Percentiles rank a stretch among this genome's conserved stretches.
Evolutionary conservation across 202 grass and related monocot species (phyloP).

Genomic region (Brachypodium distachyon): DNA sequence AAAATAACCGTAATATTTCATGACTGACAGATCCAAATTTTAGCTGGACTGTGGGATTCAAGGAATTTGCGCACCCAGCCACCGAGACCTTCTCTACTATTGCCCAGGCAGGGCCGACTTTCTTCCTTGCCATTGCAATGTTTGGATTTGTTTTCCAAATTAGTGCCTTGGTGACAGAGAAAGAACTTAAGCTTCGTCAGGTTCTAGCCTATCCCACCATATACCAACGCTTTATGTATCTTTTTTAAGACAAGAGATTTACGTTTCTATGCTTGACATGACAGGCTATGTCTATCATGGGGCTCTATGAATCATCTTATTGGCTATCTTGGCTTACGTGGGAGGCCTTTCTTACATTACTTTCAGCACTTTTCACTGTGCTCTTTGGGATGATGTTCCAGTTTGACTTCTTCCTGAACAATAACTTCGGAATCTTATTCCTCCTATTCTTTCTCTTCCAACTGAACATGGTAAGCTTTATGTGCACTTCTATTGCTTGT

Average conservation of each 20-base stretch:
- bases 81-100: constrained; percentile 88
- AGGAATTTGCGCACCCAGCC: constrained; percentile 92
- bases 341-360: constrained; percentile 74
- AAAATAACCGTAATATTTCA: constrained; percentile 13
- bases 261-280: constrained; percentile 2
- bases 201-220: constrained; percentile 10
- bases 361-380: constrained; percentile 81
- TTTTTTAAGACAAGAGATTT: neutral
- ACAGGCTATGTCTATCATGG: constrained; percentile 97
- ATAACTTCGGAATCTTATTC: constrained; percentile 74
- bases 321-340: constrained; percentile 97
- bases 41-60: constrained; percentile 80
- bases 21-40: constrained; percentile 68
- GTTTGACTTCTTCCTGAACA: constrained; percentile 88
- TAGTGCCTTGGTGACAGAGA: constrained; percentile 82
- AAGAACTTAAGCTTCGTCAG: constrained; percentile 93
- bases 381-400: constrained; percentile 99
- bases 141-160: constrained; percentile 99
- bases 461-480: constrained; percentile 74
- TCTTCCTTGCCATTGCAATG: constrained; percentile 98
- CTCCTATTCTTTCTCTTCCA: constrained; percentile 92
- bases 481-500: constrained; percentile 6
- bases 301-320: constrained; percentile 90
- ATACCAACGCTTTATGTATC: neutral
- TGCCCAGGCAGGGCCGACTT: constrained; percentile 69